Conservation (phyloP, 2,329 filamentous ascomycete genomes). For the Cercospora sojina region DNA sequence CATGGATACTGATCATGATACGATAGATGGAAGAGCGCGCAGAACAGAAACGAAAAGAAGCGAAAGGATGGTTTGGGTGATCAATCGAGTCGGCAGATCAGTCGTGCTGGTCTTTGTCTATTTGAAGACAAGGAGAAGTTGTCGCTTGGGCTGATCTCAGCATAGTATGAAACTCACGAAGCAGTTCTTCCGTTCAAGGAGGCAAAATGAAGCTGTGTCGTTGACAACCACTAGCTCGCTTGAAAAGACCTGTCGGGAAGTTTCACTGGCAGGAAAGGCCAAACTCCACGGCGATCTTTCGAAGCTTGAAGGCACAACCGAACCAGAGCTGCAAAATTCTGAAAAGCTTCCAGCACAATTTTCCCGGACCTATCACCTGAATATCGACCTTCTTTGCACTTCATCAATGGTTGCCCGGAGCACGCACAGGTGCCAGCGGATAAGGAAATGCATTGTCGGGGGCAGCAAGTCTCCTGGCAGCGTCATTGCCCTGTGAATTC, state of each 20-base stretch:
- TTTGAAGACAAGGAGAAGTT: not conserved
- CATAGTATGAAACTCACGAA: not conserved
- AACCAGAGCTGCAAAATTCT: not conserved
- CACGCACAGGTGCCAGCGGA: not conserved
- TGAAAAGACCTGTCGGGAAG: not conserved
- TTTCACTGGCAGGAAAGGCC: not conserved
- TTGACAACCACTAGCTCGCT: not conserved
- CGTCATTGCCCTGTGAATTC: not conserved
- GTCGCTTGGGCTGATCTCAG: not conserved
- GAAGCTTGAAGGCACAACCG: not conserved
- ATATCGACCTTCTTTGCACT: not conserved
- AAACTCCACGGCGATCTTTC: not conserved
- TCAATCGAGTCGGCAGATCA: not conserved
- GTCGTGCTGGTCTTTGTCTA: not conserved
- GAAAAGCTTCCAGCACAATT: not conserved
- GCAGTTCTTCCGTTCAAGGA: not conserved
- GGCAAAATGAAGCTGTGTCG: not conserved
- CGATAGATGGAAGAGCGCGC: conserved; percentile 48
- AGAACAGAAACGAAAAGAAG: conserved; percentile 45
- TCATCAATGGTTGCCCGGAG: not conserved
- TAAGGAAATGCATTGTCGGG: not conserved
- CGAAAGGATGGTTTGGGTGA: conserved; percentile 35
- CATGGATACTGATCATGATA: not conserved
- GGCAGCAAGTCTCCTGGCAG: not conserved
- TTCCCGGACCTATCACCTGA: not conserved